Percentiles rank a stretch among this genome's conserved stretches.
phyloP scores from a whole-genome alignment of 2,329 filamentous ascomycete species.

The Juglanconis sp. region DNA sequence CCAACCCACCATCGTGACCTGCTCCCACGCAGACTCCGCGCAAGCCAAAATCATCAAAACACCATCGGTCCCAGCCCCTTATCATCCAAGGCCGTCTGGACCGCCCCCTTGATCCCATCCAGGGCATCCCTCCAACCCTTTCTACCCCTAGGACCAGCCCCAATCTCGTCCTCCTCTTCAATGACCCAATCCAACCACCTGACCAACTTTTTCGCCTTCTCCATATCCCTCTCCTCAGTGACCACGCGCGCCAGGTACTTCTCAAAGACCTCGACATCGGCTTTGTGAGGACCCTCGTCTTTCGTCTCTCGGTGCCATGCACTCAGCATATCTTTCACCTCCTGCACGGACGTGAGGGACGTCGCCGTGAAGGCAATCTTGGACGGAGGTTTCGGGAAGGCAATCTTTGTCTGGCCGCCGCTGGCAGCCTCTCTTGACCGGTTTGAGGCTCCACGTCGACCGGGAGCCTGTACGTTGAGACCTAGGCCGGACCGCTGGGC shows the following conservation, averaged over 20 bases:
- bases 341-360: slow-evolving; percentile 41
- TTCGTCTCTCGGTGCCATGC: slow-evolving; percentile 74
- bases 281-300: slow-evolving; percentile 70
- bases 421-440: background rate
- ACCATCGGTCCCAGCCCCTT: slow-evolving; percentile 56
- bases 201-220: slow-evolving; percentile 84
- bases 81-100: slow-evolving; percentile 53
- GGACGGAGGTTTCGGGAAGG: slow-evolving; percentile 44
- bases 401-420: slow-evolving; percentile 39
- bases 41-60: slow-evolving; percentile 31
- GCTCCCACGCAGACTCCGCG: background rate
- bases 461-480: slow-evolving; percentile 41
- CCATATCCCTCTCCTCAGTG: slow-evolving; percentile 73
- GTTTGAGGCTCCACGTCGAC: slow-evolving; percentile 21
- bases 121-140: slow-evolving; percentile 46
- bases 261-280: slow-evolving; percentile 73
- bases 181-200: slow-evolving; percentile 62
- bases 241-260: slow-evolving; percentile 73
- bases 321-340: slow-evolving; percentile 71
- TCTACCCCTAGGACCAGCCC: slow-evolving; percentile 31
- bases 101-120: slow-evolving; percentile 41
- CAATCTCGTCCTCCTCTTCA: slow-evolving; percentile 43
- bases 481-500: slow-evolving; percentile 47
- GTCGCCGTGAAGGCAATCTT: slow-evolving; percentile 46
- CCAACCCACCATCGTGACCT: background rate